Evolutionary conservation across 257 asterid genomes (phyloP), one percentile per base, ranked within the genome.

Genomic region (Capsicum rhomboideum): DNA sequence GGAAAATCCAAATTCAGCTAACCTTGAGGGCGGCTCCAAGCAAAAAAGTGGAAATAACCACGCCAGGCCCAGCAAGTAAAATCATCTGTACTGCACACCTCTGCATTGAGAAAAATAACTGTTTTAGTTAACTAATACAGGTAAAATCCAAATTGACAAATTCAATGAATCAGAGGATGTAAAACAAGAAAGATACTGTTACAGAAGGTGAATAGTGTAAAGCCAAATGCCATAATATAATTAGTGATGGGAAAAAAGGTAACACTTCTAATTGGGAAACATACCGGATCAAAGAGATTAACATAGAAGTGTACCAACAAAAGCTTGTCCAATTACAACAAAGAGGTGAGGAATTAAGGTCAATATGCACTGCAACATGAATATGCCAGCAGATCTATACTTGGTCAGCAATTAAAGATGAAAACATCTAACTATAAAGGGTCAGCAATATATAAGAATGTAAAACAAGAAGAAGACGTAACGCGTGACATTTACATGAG

Each of bases 51-150:
- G 99, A 96, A 83, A 96, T 88, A 86, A 96, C 93, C 29, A 96
- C 99, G 44, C 99, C 99, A 68, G 99, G 99, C 82, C 95, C 98
- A 88, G 99, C 99, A 88, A 96, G 98, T 83, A 96, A 85, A 85
- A 93, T 18, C 95, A 96, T 96, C 91, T 96, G 99, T 87, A 88
- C 84, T 66, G 92, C 86, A 88, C 98, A 96, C 88, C 98, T 92
- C 99, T 96, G 93, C 85, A 88, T 84, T 78, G 40, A 37, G 75
- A 77, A 63, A 77, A 42, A 75, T 49, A 26, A 77, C 81, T 77
- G 17, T 40, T 77, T 77, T 26, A 77, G 63, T 77, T 26, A 50
- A 50, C 63, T 50, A 50, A 50, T 50, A 77, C 63, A 77, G 63
- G 63, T 50, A 14, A 75, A 50, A 77, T 50, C 63, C 61, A 75